Percentiles rank a stretch among this genome's conserved stretches.
These are phyloP conservation scores for Russula sp. DNA, from an alignment of 768 basidiomycete species.

Conservation along the genomic window DNA sequence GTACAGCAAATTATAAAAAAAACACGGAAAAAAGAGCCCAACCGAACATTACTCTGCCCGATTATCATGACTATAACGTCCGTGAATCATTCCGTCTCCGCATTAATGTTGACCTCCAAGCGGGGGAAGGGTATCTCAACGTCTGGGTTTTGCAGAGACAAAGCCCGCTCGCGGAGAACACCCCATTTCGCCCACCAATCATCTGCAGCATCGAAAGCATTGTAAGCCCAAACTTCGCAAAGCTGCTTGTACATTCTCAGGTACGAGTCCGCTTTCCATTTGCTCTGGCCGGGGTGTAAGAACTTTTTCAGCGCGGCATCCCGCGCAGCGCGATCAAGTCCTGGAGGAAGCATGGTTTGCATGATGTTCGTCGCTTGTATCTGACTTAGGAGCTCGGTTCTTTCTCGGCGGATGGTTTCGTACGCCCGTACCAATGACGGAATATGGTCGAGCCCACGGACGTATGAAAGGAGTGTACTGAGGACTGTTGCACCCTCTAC, in stretches of 20 bases:
- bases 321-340: conserved; percentile 12
- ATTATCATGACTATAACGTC: not conserved
- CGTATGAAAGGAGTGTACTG: conserved; percentile 14
- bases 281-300: not conserved
- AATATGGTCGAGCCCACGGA: conserved; percentile 13
- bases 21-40: not conserved
- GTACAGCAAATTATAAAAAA: too few relatives aligned
- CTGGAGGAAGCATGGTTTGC: conserved; percentile 15
- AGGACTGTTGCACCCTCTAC: conserved; percentile 15
- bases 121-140: not conserved
- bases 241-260: conserved; percentile 18
- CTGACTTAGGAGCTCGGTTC: conserved; percentile 10
- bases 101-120: conserved; percentile 9
- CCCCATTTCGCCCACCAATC: conserved; percentile 24
- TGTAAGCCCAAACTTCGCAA: conserved; percentile 16
- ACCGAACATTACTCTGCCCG: not conserved
- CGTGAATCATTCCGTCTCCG: not conserved
- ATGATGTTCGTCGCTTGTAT: not conserved
- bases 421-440: conserved; percentile 15
- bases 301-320: conserved; percentile 1
- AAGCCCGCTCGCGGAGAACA: conserved; percentile 18
- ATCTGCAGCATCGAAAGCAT: conserved; percentile 20
- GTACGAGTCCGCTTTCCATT: conserved; percentile 17
- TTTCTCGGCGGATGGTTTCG: conserved; percentile 7
- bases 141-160: not conserved